Percentiles rank a stretch among this genome's conserved stretches.
These are phyloP conservation scores for Smallanthus sonchifolius DNA, from an alignment of 129 eudicot genomes.

Conservation along the genomic window DNA sequence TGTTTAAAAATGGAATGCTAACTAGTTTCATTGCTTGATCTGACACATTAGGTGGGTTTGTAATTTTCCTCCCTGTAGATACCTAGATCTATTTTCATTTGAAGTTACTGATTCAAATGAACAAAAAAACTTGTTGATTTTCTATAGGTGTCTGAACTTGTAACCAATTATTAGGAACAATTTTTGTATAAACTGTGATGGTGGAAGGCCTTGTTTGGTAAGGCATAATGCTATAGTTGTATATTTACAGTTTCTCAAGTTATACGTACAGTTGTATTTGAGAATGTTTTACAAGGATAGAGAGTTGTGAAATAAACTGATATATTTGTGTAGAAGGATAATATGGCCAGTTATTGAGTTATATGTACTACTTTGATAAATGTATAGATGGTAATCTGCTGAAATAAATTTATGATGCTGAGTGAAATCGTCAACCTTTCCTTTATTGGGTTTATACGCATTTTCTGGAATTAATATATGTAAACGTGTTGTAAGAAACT, in stretches of 20 bases:
- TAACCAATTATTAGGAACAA: not conserved
- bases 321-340: not conserved
- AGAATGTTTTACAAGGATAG: too few relatives aligned
- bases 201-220: not conserved
- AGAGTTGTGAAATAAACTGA: too few relatives aligned
- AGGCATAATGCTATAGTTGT: not conserved
- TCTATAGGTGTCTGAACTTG: not conserved
- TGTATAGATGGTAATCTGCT: not conserved
- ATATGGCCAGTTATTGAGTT: too few relatives aligned
- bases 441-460: not conserved
- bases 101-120: constrained; percentile 3
- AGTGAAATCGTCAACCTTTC: not conserved
- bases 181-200: not conserved
- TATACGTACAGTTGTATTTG: too few relatives aligned
- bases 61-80: not conserved
- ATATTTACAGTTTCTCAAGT: not conserved
- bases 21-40: not conserved
- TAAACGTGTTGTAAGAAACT: not conserved
- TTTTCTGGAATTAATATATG: not conserved
- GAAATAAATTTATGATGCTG: not conserved
- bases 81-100: not conserved
- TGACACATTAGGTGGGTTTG: not conserved
- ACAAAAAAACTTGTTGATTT: not conserved
- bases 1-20: not conserved
- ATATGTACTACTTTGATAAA: too few relatives aligned